These are phyloP conservation scores for Craterostigma plantagineum DNA, from an alignment of 257 asterid species.

Conservation along the genomic window DNA sequence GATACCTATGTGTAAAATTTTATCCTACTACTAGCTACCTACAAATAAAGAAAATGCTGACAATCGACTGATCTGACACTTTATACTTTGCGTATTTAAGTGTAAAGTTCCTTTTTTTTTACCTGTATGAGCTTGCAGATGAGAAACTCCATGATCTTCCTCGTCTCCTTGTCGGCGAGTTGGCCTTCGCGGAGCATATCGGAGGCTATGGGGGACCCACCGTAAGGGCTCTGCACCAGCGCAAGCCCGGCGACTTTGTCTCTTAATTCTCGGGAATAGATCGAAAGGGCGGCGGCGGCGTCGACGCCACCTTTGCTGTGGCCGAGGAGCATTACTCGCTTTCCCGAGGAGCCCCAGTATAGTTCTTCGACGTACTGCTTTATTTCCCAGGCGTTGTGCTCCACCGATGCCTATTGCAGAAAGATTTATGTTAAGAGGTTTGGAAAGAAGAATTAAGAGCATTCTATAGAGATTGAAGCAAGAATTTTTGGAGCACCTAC, in stretches of 20 bases:
- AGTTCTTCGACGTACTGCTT: constrained; percentile 85
- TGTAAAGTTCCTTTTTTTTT: too few species aligned
- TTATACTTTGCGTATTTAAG: too few species aligned
- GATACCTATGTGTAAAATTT: too few species aligned
- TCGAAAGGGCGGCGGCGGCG: constrained; percentile 89
- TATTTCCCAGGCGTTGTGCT: constrained; percentile 82
- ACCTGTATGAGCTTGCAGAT: constrained; percentile 85
- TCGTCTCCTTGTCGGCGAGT: constrained; percentile 68
- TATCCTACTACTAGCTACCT: too few species aligned
- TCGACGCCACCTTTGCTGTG: constrained; percentile 98
- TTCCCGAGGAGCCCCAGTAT: constrained; percentile 80
- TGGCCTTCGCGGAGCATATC: constrained; percentile 96
- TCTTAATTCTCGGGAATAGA: constrained; percentile 44
- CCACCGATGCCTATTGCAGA: constrained; percentile 76
- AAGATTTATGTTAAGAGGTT: background rate
- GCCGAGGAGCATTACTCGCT: constrained; percentile 79
- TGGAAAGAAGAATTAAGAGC: background rate
- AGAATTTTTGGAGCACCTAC: background rate
- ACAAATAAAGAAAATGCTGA: too few species aligned
- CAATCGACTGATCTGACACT: too few species aligned
- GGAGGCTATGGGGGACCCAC: constrained; percentile 80
- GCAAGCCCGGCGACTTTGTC: constrained; percentile 84
- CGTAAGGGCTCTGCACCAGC: constrained; percentile 87
- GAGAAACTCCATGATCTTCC: constrained; percentile 68
- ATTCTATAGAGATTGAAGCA: too few species aligned